These are phyloP conservation scores for Pichia sp. DNA, from an alignment of 1,139 yeast species.

Conservation along the genomic window DNA sequence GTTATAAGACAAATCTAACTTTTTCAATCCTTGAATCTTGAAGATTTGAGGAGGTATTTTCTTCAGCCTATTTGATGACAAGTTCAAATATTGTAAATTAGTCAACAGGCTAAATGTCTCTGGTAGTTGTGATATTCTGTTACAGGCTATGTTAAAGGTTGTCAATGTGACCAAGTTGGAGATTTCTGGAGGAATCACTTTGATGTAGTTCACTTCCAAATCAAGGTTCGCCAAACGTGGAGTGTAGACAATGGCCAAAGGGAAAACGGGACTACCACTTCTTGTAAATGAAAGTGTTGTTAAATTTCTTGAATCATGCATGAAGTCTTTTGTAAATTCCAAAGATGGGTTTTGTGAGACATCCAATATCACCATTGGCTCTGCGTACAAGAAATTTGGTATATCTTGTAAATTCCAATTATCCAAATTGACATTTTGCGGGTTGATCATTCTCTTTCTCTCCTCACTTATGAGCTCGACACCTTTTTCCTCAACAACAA, in stretches of 20 bases:
- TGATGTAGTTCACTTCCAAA: constrained; percentile 72
- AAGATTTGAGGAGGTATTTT: constrained; percentile 68
- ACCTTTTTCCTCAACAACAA: constrained; percentile 69
- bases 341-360: constrained; percentile 87
- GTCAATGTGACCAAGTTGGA: constrained; percentile 51
- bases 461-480: constrained; percentile 59
- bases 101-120: constrained; percentile 52
- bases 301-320: constrained; percentile 75
- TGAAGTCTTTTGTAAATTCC: constrained; percentile 76
- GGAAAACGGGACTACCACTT: constrained; percentile 72
- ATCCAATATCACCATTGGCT: constrained; percentile 76
- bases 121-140: constrained; percentile 67
- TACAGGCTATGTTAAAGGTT: constrained; percentile 61
- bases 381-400: constrained; percentile 78
- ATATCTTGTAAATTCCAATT: constrained; percentile 77
- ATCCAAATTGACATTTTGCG: constrained; percentile 69
- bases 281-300: constrained; percentile 63
- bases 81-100: constrained; percentile 57
- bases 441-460: constrained; percentile 56
- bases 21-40: constrained; percentile 53
- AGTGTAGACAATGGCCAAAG: constrained; percentile 68
- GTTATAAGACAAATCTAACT: constrained; percentile 81
- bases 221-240: constrained; percentile 62
- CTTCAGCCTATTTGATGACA: constrained; percentile 76
- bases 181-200: constrained; percentile 55